Conservation (phyloP, 2,329 filamentous ascomycete genomes). For the Aspergillus hortae region DNA sequence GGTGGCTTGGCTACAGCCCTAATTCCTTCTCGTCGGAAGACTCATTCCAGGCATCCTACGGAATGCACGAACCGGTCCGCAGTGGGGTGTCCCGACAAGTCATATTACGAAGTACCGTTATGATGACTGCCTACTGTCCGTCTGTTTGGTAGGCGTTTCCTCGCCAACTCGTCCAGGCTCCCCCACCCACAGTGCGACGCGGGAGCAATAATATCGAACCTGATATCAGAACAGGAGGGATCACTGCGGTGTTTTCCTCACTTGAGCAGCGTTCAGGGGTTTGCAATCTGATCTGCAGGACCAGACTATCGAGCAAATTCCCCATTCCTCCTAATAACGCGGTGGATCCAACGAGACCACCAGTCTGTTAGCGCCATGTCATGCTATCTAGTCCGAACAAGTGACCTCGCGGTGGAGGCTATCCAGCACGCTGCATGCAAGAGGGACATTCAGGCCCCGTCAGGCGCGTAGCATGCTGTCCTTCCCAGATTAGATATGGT, state of each 20-base stretch:
- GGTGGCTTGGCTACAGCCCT: background rate
- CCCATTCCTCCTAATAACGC: slow-evolving; percentile 9
- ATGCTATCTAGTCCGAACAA: background rate
- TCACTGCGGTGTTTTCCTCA: too few relatives aligned
- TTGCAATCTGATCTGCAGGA: background rate
- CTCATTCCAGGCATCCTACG: too few relatives aligned
- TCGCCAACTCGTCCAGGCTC: too few relatives aligned
- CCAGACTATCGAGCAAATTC: background rate
- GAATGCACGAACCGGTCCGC: background rate
- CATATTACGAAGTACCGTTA: background rate
- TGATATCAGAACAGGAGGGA: too few relatives aligned
- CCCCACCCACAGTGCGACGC: too few relatives aligned
- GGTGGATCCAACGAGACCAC: slow-evolving; percentile 10
- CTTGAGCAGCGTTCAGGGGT: too few relatives aligned
- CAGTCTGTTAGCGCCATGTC: slow-evolving; percentile 8
- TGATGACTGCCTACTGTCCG: background rate
- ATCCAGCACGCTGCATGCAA: background rate
- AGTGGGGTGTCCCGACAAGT: background rate
- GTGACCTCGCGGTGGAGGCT: slow-evolving; percentile 16
- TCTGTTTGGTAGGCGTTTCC: background rate
- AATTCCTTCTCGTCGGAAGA: background rate
- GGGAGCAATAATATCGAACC: too few relatives aligned
- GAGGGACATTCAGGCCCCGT: background rate
- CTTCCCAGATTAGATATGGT: background rate
- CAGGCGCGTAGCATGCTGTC: background rate